phyloP scores from a whole-genome alignment of 2,329 filamentous ascomycete genomes.

The Penicillium sclerotigenum region DNA sequence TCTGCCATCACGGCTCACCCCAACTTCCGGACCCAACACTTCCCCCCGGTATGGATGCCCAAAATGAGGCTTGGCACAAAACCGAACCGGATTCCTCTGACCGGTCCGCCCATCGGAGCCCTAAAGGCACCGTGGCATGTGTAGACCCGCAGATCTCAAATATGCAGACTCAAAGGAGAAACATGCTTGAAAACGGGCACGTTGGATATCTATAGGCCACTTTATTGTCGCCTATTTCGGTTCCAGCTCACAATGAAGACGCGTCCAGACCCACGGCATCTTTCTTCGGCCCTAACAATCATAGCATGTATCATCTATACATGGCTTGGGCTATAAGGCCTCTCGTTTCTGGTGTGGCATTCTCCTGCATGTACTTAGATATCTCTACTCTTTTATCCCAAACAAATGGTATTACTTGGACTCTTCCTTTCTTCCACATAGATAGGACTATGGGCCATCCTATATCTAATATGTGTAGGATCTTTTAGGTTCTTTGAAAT shows the following conservation, averaged over 20 bases:
- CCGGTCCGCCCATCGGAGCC: slow-evolving; percentile 2
- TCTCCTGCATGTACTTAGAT: slow-evolving; percentile 20
- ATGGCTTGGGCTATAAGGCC: slow-evolving; percentile 3
- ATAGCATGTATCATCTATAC: slow-evolving; percentile 4
- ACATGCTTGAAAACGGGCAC: not conserved
- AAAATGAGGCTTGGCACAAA: not conserved
- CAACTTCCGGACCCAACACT: slow-evolving; percentile 3
- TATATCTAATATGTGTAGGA: not conserved
- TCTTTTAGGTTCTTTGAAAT: not conserved
- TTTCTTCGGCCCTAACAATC: not conserved
- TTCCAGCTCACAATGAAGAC: not conserved
- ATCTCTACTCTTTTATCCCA: slow-evolving; percentile 14
- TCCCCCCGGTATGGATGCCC: slow-evolving; percentile 2
- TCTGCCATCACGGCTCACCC: not conserved
- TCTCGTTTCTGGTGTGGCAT: slow-evolving; percentile 8
- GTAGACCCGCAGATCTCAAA: not conserved
- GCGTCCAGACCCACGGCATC: not conserved
- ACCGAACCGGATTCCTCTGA: not conserved
- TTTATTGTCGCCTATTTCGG: not conserved
- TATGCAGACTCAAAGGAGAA: not conserved
- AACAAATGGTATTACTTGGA: slow-evolving; percentile 2
- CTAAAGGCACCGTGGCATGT: not conserved
- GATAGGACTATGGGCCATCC: not conserved
- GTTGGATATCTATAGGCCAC: not conserved
- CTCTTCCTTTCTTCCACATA: not conserved